Conservation (phyloP, 2,329 filamentous ascomycete genomes). For the Alternaria sp. region DNA sequence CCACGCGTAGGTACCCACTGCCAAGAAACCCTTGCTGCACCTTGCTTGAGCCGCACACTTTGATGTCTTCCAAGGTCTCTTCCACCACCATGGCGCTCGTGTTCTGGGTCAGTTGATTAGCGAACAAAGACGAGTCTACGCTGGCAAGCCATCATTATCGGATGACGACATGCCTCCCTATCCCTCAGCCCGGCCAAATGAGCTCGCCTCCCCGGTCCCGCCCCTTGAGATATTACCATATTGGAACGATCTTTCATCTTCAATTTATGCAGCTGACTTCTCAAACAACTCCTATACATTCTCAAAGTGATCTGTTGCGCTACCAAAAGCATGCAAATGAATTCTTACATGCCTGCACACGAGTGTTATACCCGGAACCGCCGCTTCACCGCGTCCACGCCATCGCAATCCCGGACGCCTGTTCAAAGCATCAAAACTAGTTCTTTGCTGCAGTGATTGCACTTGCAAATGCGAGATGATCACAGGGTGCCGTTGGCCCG, state of each 20-base stretch:
- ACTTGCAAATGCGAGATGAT: conserved; percentile 2
- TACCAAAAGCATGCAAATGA: conserved; percentile 5
- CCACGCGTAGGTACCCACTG: conserved; percentile 3
- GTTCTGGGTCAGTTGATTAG: neutral
- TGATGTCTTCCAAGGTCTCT: neutral
- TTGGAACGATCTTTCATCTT: neutral
- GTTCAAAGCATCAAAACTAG: conserved; percentile 7
- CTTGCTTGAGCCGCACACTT: conserved; percentile 11
- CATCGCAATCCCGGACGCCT: conserved; percentile 10
- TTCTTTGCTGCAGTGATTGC: neutral
- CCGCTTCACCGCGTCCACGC: conserved; percentile 6
- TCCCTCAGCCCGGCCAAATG: conserved; percentile 4
- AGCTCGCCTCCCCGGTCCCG: neutral
- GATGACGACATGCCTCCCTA: neutral
- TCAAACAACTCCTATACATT: neutral
- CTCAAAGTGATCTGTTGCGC: neutral
- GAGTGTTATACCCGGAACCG: conserved; percentile 1
- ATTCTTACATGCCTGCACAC: conserved; percentile 1
- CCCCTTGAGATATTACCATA: conserved; percentile 1
- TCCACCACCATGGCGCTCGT: neutral
- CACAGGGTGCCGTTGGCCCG: conserved; percentile 12
- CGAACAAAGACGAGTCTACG: neutral
- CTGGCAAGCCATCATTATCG: neutral
- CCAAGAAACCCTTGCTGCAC: conserved; percentile 12
- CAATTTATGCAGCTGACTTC: conserved; percentile 1